phyloP scores from a whole-genome alignment of 805 yeast genomes.

The Sporopachydermia lactativora region DNA sequence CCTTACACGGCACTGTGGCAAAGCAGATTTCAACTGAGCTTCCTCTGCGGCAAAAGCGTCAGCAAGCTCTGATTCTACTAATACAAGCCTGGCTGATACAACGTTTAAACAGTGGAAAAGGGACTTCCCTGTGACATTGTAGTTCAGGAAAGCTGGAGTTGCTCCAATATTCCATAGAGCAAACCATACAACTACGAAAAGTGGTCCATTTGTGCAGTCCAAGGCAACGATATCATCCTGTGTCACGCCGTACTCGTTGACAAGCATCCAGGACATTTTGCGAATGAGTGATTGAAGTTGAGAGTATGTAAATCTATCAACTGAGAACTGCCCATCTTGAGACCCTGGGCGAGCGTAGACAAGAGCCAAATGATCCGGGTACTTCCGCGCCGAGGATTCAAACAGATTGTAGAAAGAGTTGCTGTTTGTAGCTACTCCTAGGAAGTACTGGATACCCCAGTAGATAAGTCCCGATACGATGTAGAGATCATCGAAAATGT shows the following conservation, averaged over 20 bases:
- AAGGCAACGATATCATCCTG: constrained; percentile 59
- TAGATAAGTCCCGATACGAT: constrained; percentile 31
- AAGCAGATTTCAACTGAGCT: constrained; percentile 20
- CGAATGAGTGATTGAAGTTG: constrained; percentile 56
- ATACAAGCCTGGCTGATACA: constrained; percentile 47
- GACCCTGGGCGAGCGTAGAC: constrained; percentile 38
- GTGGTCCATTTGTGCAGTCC: constrained; percentile 70
- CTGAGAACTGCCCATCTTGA: constrained; percentile 32
- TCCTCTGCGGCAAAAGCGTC: constrained; percentile 38
- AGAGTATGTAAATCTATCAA: constrained; percentile 54
- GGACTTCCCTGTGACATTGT: constrained; percentile 59
- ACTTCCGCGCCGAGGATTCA: constrained; percentile 35
- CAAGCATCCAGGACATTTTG: constrained; percentile 50
- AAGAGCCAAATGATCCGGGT: constrained; percentile 45
- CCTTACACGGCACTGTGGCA: constrained; percentile 29
- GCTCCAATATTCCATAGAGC: constrained; percentile 91
- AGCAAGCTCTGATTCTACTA: constrained; percentile 62
- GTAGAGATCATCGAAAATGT: constrained; percentile 37
- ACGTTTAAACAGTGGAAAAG: constrained; percentile 68
- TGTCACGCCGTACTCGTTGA: constrained; percentile 45
- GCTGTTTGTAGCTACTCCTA: constrained; percentile 14
- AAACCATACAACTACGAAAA: constrained; percentile 68
- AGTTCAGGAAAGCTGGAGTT: constrained; percentile 73
- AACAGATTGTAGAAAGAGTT: constrained; percentile 59
- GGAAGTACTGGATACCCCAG: constrained; percentile 26